Conservation (phyloP, 768 basidiomycete species). For the Tremella fuciformis region DNA sequence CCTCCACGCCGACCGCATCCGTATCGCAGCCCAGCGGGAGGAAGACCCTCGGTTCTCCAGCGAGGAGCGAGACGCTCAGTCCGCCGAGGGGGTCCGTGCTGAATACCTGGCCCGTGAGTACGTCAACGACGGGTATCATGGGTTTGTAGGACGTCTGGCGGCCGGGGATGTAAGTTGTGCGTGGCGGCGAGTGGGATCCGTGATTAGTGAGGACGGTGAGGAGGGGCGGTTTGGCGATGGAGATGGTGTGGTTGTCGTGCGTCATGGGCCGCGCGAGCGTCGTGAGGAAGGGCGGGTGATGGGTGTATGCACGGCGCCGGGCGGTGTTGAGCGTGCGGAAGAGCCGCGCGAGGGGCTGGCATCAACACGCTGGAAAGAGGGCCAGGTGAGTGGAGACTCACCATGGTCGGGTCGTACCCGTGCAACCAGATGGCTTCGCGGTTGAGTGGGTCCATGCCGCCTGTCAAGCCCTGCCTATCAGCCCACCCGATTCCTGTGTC, state of each 20-base stretch:
- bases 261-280: constrained; percentile 24
- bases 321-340: constrained; percentile 41
- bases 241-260: constrained; percentile 36
- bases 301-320: constrained; percentile 29
- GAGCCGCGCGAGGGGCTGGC: constrained; percentile 18
- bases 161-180: constrained; percentile 24
- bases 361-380: background rate
- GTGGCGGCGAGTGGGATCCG: constrained; percentile 28
- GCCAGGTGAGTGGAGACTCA: constrained; percentile 9
- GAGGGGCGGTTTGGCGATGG: constrained; percentile 44
- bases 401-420: constrained; percentile 27
- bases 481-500: background rate
- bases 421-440: constrained; percentile 49
- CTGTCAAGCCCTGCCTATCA: constrained; percentile 36
- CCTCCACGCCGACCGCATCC: constrained; percentile 14
- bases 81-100: constrained; percentile 36
- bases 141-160: constrained; percentile 35
- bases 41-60: constrained; percentile 43
- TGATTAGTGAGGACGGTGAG: constrained; percentile 45
- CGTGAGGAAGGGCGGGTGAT: constrained; percentile 37
- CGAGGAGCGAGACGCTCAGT: constrained; percentile 31
- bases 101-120: constrained; percentile 37
- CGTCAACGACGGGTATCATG: constrained; percentile 39
- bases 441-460: constrained; percentile 49
- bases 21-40: constrained; percentile 29